phyloP scores from a whole-genome alignment of 2,329 filamentous ascomycete species.

The Chrysosporium keratinophilum region DNA sequence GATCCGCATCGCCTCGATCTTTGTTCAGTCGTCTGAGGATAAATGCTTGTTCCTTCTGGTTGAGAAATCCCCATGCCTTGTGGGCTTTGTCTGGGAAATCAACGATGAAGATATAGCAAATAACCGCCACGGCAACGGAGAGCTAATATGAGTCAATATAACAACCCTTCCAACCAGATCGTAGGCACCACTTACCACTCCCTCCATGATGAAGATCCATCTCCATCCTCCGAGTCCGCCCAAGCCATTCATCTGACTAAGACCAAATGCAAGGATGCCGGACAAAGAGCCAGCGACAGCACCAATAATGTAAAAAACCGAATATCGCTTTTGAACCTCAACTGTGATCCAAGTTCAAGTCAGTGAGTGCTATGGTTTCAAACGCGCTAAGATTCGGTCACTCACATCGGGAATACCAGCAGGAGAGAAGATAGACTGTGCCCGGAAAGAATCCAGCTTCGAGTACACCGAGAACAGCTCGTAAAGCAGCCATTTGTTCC shows the following conservation, averaged over 20 bases:
- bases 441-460: conserved; percentile 60
- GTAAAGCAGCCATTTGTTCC: conserved; percentile 20
- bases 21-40: conserved; percentile 43
- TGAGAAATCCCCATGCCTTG: conserved; percentile 29
- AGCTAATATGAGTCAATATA: conserved; percentile 15
- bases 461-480: conserved; percentile 48
- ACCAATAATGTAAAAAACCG: conserved; percentile 43
- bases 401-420: conserved; percentile 51
- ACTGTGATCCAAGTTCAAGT: conserved; percentile 9
- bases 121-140: conserved; percentile 20
- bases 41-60: conserved; percentile 35
- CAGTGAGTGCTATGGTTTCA: not conserved
- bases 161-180: not conserved
- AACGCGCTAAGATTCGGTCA: not conserved
- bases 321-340: conserved; percentile 33
- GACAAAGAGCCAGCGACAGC: conserved; percentile 40
- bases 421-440: conserved; percentile 61
- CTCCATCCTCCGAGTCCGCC: conserved; percentile 39
- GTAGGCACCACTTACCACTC: conserved; percentile 20
- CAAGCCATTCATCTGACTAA: conserved; percentile 36
- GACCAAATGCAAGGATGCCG: conserved; percentile 38
- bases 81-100: conserved; percentile 29
- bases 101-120: conserved; percentile 28
- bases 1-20: conserved; percentile 44
- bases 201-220: conserved; percentile 49